Base-by-base conservation (phyloP, 2,329 filamentous ascomycete species). In the Drechmeria coniospora region DNA sequence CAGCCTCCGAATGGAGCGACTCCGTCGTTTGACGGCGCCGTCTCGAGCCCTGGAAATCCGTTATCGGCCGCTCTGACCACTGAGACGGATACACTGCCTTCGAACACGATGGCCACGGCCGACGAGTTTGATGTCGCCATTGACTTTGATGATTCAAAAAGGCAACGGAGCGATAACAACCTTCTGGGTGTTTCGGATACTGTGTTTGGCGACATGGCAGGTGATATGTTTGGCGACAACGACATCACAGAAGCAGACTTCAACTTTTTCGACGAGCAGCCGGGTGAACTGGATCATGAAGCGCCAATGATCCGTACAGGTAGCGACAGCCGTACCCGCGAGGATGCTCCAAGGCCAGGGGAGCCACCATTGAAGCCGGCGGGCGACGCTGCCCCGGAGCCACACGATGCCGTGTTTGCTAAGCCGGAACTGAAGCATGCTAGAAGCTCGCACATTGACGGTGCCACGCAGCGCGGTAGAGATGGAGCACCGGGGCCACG, bases 221-320 rank as follows among this genome's bases (percentile, higher is more conserved):
- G 66, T 7, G 75, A 81, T 37, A 68, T 77, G 38, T 82, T 81
- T 50, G 73, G 65, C n/a, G 68, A 74, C n/a, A 66, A 71, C 36
- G 69, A 74, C 37, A 63, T 87, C n/a, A 84, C 77, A 1, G 81
- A 90, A 39, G 79, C 73, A 5, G 81, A 90, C 44, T 87, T 87
- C 46, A 81, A 69, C 45, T 87, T 86, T 49, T 87, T 87, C 39
- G 79, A 87, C 41, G 74, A 78, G 34, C 54, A 65, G 15, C 59
- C 65, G 3, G 57, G 47, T 3, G 52, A 49, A 8, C 48, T 52
- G 15, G 56, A 56, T 23, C 32, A 62, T 22, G 52, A 55, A 14
- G 39, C 48, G 13, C 28, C 45, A 2, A 46, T 53, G 39, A 35
- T 30, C 10, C 44, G 44, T 28, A 18, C 43, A 9, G 31, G 35